Evolutionary conservation across 2,329 filamentous ascomycete species (phyloP).

Genomic region (Dactylellina haptotyla): DNA sequence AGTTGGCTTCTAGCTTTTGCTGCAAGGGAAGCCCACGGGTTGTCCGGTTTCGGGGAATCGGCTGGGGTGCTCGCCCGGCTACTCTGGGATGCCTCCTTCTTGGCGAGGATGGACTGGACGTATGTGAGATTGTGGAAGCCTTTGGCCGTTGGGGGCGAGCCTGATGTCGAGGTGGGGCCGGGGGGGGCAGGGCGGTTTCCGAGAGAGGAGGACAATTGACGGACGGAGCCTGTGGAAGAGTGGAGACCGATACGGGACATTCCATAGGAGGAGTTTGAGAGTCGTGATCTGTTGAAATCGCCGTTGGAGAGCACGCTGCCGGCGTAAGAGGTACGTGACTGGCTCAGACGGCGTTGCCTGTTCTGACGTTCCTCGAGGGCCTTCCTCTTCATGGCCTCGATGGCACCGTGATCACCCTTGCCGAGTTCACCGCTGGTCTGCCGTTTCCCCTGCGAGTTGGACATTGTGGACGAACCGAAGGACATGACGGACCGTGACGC

Average conservation of each 20-base stretch:
- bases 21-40: conserved; percentile 19
- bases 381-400: conserved; percentile 43
- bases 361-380: conserved; percentile 26
- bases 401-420: conserved; percentile 30
- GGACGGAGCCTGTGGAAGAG: conserved; percentile 40
- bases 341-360: conserved; percentile 18
- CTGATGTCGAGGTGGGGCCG: not conserved
- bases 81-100: conserved; percentile 30
- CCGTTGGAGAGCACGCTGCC: conserved; percentile 29
- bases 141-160: conserved; percentile 9
- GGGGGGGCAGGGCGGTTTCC: not conserved
- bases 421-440: conserved; percentile 49
- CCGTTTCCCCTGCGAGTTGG: not conserved
- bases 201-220: conserved; percentile 26
- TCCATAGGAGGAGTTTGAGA: conserved; percentile 44
- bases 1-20: conserved; percentile 35
- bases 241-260: conserved; percentile 51
- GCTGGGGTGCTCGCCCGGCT: conserved; percentile 33
- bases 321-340: conserved; percentile 35
- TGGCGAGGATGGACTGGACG: conserved; percentile 44
- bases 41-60: conserved; percentile 20
- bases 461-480: conserved; percentile 24
- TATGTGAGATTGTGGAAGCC: conserved; percentile 40
- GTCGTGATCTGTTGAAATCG: conserved; percentile 22
- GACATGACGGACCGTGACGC: conserved; percentile 41